Conservation (phyloP, 805 yeast genomes). For the Lachancea fermentati region DNA sequence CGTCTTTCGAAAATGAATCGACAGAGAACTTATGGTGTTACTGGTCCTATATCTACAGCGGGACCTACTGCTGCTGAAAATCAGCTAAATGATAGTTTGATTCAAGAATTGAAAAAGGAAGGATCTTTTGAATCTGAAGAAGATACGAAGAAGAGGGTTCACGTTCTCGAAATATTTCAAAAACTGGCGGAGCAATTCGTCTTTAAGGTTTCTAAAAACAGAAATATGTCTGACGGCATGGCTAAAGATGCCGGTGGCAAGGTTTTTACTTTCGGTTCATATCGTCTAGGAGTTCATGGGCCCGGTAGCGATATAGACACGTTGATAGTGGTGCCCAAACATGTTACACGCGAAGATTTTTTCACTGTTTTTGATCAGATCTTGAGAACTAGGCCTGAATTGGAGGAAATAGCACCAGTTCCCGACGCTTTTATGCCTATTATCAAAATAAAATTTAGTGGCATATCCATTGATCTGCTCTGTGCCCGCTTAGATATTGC, state of each 20-base stretch:
- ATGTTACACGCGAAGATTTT: constrained; percentile 84
- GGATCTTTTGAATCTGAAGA: constrained; percentile 86
- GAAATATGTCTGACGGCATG: constrained; percentile 96
- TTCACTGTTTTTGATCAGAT: constrained; percentile 73
- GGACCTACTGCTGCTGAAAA: constrained; percentile 82
- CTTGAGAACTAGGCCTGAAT: constrained; percentile 65
- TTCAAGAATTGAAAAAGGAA: constrained; percentile 71
- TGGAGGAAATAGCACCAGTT: constrained; percentile 87
- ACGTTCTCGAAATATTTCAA: constrained; percentile 68
- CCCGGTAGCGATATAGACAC: constrained; percentile 99
- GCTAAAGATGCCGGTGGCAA: constrained; percentile 97
- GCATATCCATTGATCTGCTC: constrained; percentile 89
- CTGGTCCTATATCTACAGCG: constrained; percentile 71
- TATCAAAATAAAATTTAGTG: constrained; percentile 80
- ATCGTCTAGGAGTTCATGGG: constrained; percentile 91
- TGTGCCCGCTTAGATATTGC: constrained; percentile 81
- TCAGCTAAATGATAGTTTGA: constrained; percentile 64
- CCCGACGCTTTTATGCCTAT: constrained; percentile 99
- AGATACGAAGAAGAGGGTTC: constrained; percentile 75
- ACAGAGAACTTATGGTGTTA: constrained; percentile 32
- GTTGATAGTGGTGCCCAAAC: constrained; percentile 93
- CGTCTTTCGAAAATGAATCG: constrained; percentile 23
- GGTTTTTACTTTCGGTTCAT: constrained; percentile 93
- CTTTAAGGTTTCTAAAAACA: constrained; percentile 66
- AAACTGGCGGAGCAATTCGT: constrained; percentile 76